Evolutionary conservation across 1,284 basidiomycete genomes (phyloP), one percentile per base, ranked within the genome.

Genomic region (Apiotrichum sp.): DNA sequence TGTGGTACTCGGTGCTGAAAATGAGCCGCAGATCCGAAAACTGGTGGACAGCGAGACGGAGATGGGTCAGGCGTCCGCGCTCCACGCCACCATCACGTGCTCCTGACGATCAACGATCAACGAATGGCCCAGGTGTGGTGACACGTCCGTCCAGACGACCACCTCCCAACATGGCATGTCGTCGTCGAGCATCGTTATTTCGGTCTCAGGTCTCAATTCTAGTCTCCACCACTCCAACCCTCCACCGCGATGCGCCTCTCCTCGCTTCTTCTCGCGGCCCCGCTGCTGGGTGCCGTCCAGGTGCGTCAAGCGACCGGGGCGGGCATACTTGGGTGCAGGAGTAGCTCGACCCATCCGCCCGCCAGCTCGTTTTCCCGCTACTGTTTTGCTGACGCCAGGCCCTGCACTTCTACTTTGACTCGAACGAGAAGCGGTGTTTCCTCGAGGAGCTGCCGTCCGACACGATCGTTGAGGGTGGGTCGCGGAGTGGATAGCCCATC

Each of bases 381-480:
- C n/a, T 50, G 32, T 3, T 13, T 11, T 14, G 39, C 47, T 46
- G 43, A 42, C 44, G 5, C 14, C 62, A 77, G 68, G 86, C 86
- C 11, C 83, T 95, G 47, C 91, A 95, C 72, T 91, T 93, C 74
- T 95, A 95, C 70, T 83, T 95, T 57, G 89, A 93, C 71, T 86
- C 88, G n/a, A 86, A 87, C 68, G 89, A 95, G 76, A 86, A 86
- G 70, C 82, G 88, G 62, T 99, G 96, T 76, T 98, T 98, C 78
- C 83, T 97, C 62, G 96, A 98, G 75, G 96, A 98, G 76, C 80
- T 98, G 41, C 95, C 95, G n/a, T 86, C 86, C 13, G 89, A 98
- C 76, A 98, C 96, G 14, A 86, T 96, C 39, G 93, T 98, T 14
- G 92, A 98, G 78, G 95, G 93, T 88, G 64, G 52, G 81, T 57